Evolutionary conservation across 2,329 filamentous ascomycete genomes (phyloP).

Genomic region (Talaromyces pinophilus): DNA sequence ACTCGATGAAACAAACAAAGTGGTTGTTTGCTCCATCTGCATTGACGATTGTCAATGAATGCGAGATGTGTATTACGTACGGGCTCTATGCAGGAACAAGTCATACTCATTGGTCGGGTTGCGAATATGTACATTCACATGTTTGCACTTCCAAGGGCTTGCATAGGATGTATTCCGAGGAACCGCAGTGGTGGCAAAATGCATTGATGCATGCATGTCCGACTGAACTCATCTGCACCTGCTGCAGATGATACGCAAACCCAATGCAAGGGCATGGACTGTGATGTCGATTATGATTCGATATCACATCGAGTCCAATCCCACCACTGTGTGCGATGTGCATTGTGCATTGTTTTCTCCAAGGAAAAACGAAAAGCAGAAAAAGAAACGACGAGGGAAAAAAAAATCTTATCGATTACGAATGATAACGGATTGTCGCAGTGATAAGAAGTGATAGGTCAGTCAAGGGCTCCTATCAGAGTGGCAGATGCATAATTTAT

Average conservation of each 20-base stretch:
- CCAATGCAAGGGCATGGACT: conserved; percentile 9
- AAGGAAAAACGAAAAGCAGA: neutral
- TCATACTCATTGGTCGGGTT: conserved; percentile 4
- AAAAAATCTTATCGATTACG: conserved; percentile 8
- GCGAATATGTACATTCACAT: neutral
- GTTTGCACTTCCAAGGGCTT: neutral
- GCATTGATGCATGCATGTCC: neutral
- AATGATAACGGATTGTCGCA: conserved; percentile 5
- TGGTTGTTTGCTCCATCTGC: neutral
- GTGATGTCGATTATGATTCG: conserved; percentile 3
- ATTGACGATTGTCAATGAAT: neutral
- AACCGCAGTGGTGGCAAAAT: conserved; percentile 1
- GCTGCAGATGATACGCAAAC: neutral
- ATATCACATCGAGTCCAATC: conserved; percentile 6
- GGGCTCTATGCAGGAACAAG: conserved; percentile 9
- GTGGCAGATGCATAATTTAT: neutral
- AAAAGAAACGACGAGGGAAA: neutral
- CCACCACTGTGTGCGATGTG: neutral
- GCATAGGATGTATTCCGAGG: neutral
- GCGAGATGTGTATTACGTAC: neutral
- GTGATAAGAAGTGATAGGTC: conserved; percentile 8
- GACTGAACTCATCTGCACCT: conserved; percentile 3
- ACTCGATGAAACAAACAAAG: neutral
- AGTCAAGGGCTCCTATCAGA: conserved; percentile 1
- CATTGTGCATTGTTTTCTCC: neutral